A percentile compares a stretch with the other conserved stretches of the same genome.
These are phyloP conservation scores for Alternaria panax DNA, from an alignment of 2,329 filamentous ascomycete species.

Conservation along the genomic window DNA sequence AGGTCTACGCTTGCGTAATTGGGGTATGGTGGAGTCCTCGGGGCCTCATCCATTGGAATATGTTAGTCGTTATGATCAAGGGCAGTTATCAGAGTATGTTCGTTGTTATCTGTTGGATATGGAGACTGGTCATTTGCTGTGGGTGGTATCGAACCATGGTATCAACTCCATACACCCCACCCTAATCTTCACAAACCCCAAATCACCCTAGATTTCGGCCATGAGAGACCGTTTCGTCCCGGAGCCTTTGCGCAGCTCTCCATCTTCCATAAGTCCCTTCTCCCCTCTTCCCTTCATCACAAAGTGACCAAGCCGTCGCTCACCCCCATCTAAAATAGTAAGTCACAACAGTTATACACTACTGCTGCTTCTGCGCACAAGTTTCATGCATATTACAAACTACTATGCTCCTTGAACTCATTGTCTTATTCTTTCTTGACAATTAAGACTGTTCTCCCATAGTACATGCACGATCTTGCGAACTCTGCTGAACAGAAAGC, in stretches of 20 bases:
- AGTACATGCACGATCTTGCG: not conserved
- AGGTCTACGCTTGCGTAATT: not conserved
- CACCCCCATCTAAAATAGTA: conserved; percentile 3
- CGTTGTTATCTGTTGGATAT: not conserved
- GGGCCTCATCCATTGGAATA: not conserved
- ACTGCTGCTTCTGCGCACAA: not conserved
- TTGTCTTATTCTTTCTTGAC: not conserved
- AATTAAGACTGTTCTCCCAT: not conserved
- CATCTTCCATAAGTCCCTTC: not conserved
- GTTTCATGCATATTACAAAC: not conserved
- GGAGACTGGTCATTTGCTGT: not conserved
- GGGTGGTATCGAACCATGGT: conserved; percentile 2
- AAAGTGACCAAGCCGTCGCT: not conserved
- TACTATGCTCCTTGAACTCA: not conserved
- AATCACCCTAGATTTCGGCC: not conserved
- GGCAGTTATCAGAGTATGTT: not conserved
- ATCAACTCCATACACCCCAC: not conserved
- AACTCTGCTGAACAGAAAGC: not conserved
- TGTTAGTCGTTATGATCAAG: not conserved
- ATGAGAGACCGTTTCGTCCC: not conserved
- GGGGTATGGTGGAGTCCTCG: not conserved
- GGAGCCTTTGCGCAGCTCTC: not conserved
- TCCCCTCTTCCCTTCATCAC: not conserved
- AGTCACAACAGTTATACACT: not conserved
- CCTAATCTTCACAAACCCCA: not conserved